Conservation (phyloP, 768 basidiomycete species). For the Kwoniella shandongensis region DNA sequence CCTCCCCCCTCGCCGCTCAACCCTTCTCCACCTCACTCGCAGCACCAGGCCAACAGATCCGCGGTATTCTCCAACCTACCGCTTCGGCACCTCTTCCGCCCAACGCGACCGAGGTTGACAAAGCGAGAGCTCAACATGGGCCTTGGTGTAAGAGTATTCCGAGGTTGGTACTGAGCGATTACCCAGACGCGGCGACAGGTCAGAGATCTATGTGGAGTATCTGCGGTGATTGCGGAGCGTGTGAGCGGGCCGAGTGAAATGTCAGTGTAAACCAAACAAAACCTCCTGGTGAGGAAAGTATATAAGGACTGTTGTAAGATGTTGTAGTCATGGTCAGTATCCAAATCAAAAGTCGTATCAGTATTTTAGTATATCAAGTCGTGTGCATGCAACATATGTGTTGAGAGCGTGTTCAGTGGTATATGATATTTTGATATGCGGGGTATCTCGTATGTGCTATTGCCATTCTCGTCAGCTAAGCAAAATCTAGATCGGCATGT, state of each 20-base stretch:
- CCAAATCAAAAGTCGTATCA: neutral
- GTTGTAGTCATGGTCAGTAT: slow-evolving; percentile 6
- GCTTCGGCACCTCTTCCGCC: slow-evolving; percentile 23
- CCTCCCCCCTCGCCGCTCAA: slow-evolving; percentile 40
- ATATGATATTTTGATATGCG: neutral
- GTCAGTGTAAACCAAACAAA: neutral
- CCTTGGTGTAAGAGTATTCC: slow-evolving; percentile 42
- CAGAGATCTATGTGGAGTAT: slow-evolving; percentile 38
- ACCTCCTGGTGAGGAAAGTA: slow-evolving; percentile 1
- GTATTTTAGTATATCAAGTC: neutral
- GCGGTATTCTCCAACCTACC: slow-evolving; percentile 41
- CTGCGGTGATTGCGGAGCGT: slow-evolving; percentile 43
- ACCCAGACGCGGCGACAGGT: slow-evolving; percentile 43
- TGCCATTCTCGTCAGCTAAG: too few relatives aligned
- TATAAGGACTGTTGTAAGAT: neutral
- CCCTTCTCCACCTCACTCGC: slow-evolving; percentile 42
- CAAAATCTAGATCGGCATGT: too few relatives aligned
- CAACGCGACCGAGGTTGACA: slow-evolving; percentile 39
- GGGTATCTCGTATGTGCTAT: neutral
- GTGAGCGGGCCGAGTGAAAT: slow-evolving; percentile 30
- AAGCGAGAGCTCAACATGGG: slow-evolving; percentile 36
- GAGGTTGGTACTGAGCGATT: slow-evolving; percentile 34
- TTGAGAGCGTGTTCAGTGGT: neutral
- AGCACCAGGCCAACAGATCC: slow-evolving; percentile 14
- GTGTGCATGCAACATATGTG: slow-evolving; percentile 7